phyloP scores from a whole-genome alignment of 1,139 yeast species.

The Yamadazyma sp. region DNA sequence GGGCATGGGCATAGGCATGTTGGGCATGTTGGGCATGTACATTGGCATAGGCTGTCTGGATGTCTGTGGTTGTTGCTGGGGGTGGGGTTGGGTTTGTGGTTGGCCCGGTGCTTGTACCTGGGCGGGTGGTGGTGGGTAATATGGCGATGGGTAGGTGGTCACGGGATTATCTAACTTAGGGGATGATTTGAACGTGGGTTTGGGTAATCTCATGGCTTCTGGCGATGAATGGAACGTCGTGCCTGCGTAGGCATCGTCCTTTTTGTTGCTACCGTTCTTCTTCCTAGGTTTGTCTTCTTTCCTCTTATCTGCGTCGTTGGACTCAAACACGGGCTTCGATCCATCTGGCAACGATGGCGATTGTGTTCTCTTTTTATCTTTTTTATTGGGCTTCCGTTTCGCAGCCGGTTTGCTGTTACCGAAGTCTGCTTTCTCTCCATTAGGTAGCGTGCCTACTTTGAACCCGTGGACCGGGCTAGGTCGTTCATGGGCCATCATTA shows the following conservation, averaged over 20 bases:
- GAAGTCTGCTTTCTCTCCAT: slow-evolving; percentile 44
- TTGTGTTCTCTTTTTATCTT: slow-evolving; percentile 11
- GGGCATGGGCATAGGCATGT: background rate
- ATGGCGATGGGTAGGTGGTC: slow-evolving; percentile 15
- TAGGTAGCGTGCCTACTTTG: slow-evolving; percentile 28
- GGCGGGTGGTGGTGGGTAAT: slow-evolving; percentile 5
- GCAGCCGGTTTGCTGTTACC: slow-evolving; percentile 30
- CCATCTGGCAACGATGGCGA: slow-evolving; percentile 30
- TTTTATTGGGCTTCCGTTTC: slow-evolving; percentile 12
- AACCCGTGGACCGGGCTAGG: slow-evolving; percentile 26
- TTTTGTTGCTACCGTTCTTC: slow-evolving; percentile 8
- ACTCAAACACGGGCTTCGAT: slow-evolving; percentile 30
- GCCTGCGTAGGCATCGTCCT: slow-evolving; percentile 50
- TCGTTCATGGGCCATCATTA: slow-evolving; percentile 43
- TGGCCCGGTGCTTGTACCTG: slow-evolving; percentile 2
- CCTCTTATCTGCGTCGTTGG: slow-evolving; percentile 11
- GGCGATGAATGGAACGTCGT: slow-evolving; percentile 61
- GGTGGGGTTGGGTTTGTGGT: background rate
- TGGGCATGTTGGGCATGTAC: background rate
- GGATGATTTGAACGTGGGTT: slow-evolving; percentile 47
- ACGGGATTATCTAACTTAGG: slow-evolving; percentile 19
- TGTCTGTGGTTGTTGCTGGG: slow-evolving; percentile 2
- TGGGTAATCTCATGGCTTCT: slow-evolving; percentile 56
- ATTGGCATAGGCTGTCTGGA: background rate
- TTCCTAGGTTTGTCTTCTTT: slow-evolving; percentile 4